phyloP scores from a whole-genome alignment of 345 rosid genomes.

The Salix exigua region DNA sequence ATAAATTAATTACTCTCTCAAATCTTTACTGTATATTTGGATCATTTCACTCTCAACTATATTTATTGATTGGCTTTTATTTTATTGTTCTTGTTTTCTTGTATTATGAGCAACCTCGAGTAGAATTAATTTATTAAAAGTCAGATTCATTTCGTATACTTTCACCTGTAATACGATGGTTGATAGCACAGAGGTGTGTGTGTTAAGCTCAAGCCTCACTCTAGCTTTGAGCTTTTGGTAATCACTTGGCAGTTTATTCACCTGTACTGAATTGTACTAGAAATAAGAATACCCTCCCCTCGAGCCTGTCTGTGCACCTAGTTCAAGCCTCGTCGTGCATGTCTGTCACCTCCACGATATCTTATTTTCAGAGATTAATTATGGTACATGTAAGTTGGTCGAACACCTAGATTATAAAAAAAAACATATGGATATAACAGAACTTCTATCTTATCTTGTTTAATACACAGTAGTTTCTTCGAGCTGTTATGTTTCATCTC shows the following conservation, averaged over 20 bases:
- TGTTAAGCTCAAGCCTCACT: no score
- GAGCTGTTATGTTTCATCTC: not conserved
- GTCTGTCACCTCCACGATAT: rapidly evolving
- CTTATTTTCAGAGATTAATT: rapidly evolving
- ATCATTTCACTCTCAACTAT: not conserved
- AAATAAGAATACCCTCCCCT: not conserved
- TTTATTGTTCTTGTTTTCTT: no score
- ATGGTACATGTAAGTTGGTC: no score
- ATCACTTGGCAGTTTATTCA: no score
- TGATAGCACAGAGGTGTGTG: no score
- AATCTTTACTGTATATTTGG: not conserved
- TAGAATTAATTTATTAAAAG: no score
- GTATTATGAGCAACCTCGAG: not conserved
- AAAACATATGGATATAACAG: not conserved
- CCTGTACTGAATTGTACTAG: no score
- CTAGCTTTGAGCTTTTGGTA: no score
- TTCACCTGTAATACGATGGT: no score
- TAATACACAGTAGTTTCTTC: not conserved
- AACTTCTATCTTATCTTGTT: not conserved
- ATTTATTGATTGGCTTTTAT: no score
- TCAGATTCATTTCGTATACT: no score
- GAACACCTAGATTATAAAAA: rapidly evolving
- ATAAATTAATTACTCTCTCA: no score
- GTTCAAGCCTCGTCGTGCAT: rapidly evolving
- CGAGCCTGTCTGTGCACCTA: rapidly evolving